phyloP scores from a whole-genome alignment of 371 early-diverging fungal genomes.

The Syncephalastrum racemosum region DNA sequence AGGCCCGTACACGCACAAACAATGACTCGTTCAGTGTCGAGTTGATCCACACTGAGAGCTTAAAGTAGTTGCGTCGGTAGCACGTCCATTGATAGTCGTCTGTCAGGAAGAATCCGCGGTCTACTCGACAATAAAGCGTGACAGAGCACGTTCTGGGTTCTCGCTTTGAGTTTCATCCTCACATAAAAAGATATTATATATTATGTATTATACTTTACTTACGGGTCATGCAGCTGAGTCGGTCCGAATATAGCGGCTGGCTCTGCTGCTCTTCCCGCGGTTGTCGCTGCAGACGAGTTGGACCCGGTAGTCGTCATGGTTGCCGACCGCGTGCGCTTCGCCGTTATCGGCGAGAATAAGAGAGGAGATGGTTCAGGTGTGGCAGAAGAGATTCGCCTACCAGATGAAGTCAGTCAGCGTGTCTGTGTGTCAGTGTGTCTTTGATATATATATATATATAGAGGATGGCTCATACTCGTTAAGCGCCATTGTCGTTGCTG shows the following conservation, averaged over 20 bases:
- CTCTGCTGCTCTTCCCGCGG: background rate
- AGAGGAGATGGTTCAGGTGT: slow-evolving; percentile 4
- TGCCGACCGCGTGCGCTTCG: background rate
- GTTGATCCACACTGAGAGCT: slow-evolving; percentile 67
- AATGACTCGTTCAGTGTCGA: slow-evolving; percentile 32
- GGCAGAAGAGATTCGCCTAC: background rate
- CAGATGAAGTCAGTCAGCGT: no score
- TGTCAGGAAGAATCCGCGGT: slow-evolving; percentile 70
- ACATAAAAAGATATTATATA: slow-evolving; percentile 8
- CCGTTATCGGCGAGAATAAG: background rate
- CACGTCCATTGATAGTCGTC: slow-evolving; percentile 78
- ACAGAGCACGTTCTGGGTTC: slow-evolving; percentile 4
- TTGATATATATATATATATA: no score
- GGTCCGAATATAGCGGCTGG: slow-evolving; percentile 16
- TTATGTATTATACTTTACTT: background rate
- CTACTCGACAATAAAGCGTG: slow-evolving; percentile 25
- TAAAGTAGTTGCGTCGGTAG: slow-evolving; percentile 90
- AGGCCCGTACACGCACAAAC: slow-evolving; percentile 16
- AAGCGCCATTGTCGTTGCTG: background rate
- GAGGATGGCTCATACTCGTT: no score
- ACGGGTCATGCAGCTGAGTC: slow-evolving; percentile 7
- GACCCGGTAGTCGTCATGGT: background rate
- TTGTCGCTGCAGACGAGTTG: slow-evolving; percentile 1
- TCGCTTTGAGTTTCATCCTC: slow-evolving; percentile 36
- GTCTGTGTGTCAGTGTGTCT: no score